Evolutionary conservation across 768 basidiomycete species (phyloP), one percentile per base, ranked within the genome.

Genomic region (Leccinum rimulosum): DNA sequence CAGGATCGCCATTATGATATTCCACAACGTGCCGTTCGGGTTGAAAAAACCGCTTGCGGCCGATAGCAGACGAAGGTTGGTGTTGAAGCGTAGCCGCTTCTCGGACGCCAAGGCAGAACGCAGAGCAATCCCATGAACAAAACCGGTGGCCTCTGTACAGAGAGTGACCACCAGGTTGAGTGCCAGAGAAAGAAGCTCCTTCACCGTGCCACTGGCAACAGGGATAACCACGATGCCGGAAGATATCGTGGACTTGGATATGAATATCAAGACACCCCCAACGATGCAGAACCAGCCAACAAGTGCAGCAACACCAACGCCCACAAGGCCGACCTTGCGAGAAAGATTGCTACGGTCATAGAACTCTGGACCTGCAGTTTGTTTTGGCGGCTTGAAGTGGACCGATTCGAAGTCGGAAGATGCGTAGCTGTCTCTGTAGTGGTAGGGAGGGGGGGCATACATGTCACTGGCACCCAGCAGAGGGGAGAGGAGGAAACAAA

Each of bases 141-240:
- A 65, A 3, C 72, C 73, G 8, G 61, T 73, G 2, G 73, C 61
- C 28, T 73, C 72, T 14, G 68, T 73, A 33, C 72, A 73, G 5
- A 59, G 38, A 0, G 65, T 56, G 36, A 73, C 66, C 56, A 73
- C 59, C 11, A 69, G 49, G n/a, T 67, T 73, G 51, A 71, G 68
- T 4, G 22, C 68, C 10, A 73, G 60, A 47, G 17, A 43, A 31
- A 74, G 22, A 2, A 64, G 51, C 40, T 70, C 68, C 22, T 52
- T 58, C 50, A 64, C 38, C 60, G 58, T 58, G 30, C 27, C 4
- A 10, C 56, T 59, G 17, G 15, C 11, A 50, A 68, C 56, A 47
- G 64, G 54, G 35, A 65, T 33, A 43, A 74, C 57, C 19, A 68
- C 60, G 1, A 71, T 55, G 0, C 70, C 73, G 15, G 64, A 58